phyloP scores from a whole-genome alignment of 805 yeast species.

The Saccharomyces mikatae region DNA sequence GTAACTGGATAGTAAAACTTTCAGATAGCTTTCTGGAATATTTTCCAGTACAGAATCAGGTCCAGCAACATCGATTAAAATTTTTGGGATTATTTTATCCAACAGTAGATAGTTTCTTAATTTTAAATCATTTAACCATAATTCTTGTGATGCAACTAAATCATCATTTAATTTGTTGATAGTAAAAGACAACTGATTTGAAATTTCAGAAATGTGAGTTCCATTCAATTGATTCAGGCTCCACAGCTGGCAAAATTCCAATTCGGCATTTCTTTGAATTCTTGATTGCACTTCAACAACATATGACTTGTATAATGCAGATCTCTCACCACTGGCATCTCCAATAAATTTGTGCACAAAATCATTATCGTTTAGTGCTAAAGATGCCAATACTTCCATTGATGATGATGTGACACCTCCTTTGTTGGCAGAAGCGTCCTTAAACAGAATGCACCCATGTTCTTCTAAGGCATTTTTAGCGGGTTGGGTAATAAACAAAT shows the following conservation, averaged over 20 bases:
- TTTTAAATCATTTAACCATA: slow-evolving; percentile 72
- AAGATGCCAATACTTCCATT: slow-evolving; percentile 87
- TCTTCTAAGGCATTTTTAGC: slow-evolving; percentile 81
- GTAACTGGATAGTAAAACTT: slow-evolving; percentile 81
- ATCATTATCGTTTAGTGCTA: slow-evolving; percentile 78
- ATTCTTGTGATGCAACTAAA: slow-evolving; percentile 66
- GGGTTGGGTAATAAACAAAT: slow-evolving; percentile 86
- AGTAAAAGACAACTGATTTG: slow-evolving; percentile 76
- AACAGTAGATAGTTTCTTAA: slow-evolving; percentile 70
- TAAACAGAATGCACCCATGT: slow-evolving; percentile 81
- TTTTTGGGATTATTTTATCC: slow-evolving; percentile 66
- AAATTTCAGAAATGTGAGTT: slow-evolving; percentile 53
- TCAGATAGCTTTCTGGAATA: slow-evolving; percentile 82
- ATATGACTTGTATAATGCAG: slow-evolving; percentile 72
- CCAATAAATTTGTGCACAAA: slow-evolving; percentile 69
- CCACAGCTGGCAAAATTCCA: slow-evolving; percentile 87
- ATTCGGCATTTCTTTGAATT: slow-evolving; percentile 67
- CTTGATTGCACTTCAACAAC: slow-evolving; percentile 76
- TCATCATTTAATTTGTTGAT: slow-evolving; percentile 83
- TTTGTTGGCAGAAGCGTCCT: slow-evolving; percentile 95
- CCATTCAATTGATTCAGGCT: slow-evolving; percentile 57
- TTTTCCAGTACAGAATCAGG: slow-evolving; percentile 59
- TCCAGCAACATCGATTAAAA: slow-evolving; percentile 57
- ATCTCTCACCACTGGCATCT: slow-evolving; percentile 43
- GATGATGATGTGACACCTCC: slow-evolving; percentile 99